These are phyloP conservation scores for Fallopia convolvulus DNA, from an alignment of 148 eudicot species.

Conservation along the genomic window DNA sequence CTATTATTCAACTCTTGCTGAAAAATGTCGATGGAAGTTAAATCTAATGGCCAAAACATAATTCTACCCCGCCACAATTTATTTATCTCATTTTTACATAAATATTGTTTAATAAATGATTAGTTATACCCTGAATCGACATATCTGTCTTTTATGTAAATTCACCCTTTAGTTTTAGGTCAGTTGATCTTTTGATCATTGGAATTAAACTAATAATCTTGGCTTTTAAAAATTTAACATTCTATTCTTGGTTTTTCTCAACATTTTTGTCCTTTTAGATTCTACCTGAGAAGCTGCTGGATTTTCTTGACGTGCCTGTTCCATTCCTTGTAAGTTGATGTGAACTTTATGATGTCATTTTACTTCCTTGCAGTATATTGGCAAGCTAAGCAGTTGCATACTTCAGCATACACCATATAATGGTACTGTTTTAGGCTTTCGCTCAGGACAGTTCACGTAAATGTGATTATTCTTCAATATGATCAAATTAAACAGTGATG, in stretches of 20 bases:
- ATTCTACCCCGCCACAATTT: neutral
- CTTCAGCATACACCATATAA: neutral
- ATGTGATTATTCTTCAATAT: neutral
- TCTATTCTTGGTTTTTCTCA: neutral
- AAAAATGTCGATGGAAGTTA: conserved; percentile 5
- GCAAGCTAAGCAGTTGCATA: neutral
- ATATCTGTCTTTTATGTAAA: neutral
- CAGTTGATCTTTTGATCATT: neutral
- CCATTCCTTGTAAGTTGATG: conserved; percentile 57
- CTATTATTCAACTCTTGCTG: neutral
- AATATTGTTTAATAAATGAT: neutral
- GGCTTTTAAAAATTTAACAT: neutral
- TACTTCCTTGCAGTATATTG: neutral
- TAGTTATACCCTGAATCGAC: neutral
- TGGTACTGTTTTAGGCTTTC: neutral
- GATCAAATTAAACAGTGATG: neutral
- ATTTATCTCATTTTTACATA: neutral
- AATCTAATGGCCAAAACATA: neutral
- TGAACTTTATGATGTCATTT: conserved; percentile 1
- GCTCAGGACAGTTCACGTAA: neutral
- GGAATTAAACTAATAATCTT: neutral
- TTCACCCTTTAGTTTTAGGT: neutral
- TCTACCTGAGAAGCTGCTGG: conserved; percentile 86
- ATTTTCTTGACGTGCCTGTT: conserved; percentile 91
- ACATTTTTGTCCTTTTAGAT: conserved; percentile 46